phyloP scores from a whole-genome alignment of 2,329 filamentous ascomycete genomes.

The Chrysoporthe cubensis region DNA sequence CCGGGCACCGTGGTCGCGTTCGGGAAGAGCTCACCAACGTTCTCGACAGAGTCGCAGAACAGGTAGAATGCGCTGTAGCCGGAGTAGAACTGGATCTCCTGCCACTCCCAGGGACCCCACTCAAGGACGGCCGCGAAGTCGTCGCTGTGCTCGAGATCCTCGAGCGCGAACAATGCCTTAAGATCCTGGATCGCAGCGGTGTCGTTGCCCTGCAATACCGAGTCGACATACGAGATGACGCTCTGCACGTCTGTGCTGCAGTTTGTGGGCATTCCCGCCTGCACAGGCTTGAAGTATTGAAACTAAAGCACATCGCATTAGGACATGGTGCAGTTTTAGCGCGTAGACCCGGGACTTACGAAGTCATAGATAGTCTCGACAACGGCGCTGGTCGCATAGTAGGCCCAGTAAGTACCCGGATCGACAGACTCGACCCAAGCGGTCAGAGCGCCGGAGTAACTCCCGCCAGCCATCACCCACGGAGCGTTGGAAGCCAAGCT shows the following conservation, averaged over 20 bases:
- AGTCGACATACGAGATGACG: conserved; percentile 58
- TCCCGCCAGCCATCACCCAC: conserved; percentile 60
- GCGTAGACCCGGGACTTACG: conserved; percentile 18
- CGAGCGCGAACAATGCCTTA: conserved; percentile 55
- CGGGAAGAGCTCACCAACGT: conserved; percentile 47
- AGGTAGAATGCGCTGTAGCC: conserved; percentile 45
- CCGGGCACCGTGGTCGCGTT: conserved; percentile 50
- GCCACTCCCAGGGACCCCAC: conserved; percentile 63
- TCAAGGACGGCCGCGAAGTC: conserved; percentile 55
- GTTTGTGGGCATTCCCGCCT: conserved; percentile 58
- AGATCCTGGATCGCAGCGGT: conserved; percentile 46
- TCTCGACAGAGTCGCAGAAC: conserved; percentile 56
- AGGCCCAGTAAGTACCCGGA: conserved; percentile 63
- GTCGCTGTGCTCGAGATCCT: conserved; percentile 47
- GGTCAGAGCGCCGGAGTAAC: conserved; percentile 58
- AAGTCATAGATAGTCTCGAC: conserved; percentile 57
- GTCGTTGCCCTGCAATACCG: conserved; percentile 44
- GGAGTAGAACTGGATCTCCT: conserved; percentile 53
- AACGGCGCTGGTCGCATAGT: conserved; percentile 59
- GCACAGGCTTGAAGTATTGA: conserved; percentile 59
- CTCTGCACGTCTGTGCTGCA: conserved; percentile 56
- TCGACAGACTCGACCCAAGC: conserved; percentile 55
- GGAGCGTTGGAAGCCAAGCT: conserved; percentile 54
- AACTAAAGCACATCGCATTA: conserved; percentile 37
- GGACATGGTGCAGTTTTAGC: neutral